Conservation (phyloP, 352 stramenopile species). For the Pythium grandisporangium region DNA sequence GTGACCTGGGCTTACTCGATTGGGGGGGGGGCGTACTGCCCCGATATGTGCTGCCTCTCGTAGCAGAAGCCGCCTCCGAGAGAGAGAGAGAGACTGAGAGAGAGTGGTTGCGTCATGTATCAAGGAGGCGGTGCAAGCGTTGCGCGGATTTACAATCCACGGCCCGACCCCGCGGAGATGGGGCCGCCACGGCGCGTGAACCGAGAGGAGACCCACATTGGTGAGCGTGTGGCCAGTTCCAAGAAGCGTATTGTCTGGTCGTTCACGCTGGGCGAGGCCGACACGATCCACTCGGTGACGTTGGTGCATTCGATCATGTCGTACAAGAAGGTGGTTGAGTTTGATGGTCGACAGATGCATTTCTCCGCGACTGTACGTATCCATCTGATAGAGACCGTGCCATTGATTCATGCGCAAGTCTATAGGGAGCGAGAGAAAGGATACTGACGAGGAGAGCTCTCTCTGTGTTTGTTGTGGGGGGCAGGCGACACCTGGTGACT, state of each 20-base stretch:
- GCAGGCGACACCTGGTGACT: conserved; percentile 63
- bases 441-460: conserved; percentile 2
- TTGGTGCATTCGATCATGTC: conserved; percentile 79
- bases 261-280: conserved; percentile 69
- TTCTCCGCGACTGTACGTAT: conserved; percentile 58
- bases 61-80: no score
- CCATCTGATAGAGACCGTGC: no score
- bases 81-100: no score
- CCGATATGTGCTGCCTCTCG: no score
- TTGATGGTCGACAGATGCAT: conserved; percentile 73
- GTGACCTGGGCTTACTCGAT: no score
- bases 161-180: conserved; percentile 52
- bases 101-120: conserved; percentile 31
- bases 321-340: conserved; percentile 83
- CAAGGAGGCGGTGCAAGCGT: conserved; percentile 29
- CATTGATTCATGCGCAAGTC: neutral
- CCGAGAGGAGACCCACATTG: conserved; percentile 70
- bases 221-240: conserved; percentile 66
- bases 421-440: neutral
- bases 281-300: conserved; percentile 65
- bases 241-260: conserved; percentile 82
- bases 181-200: conserved; percentile 62
- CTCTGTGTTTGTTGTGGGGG: neutral
- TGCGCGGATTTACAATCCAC: conserved; percentile 61
- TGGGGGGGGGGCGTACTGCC: no score